Base-by-base conservation (phyloP, 1,284 basidiomycete genomes). In the Ganoderma leucocontextum region DNA sequence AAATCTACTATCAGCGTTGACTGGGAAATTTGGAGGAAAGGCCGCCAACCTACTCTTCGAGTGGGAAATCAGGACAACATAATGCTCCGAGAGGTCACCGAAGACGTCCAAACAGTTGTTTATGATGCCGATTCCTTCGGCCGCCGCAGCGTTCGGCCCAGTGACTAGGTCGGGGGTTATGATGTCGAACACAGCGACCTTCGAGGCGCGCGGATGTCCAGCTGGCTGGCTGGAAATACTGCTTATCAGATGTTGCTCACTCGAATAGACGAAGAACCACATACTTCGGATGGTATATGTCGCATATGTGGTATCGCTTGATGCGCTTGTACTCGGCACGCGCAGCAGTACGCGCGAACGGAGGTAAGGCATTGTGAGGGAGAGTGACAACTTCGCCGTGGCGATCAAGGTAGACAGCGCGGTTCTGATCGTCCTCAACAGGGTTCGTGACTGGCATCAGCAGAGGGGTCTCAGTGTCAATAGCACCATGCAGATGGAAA, bases 401-500 rank as follows among this genome's bases (percentile, higher is more conserved):
- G 65, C 89, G 83, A 80, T 96, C 94, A n/a, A 96, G 85, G 74
- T 96, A 91, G 2, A 89, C 82, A 0, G 92, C 92, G 35, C 90
- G 87, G 6, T 85, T 87, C 68, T 82, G 82, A 65, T 90, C 87
- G 9, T 93, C 89, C 41, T 90, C 70, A 87, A 68, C 67, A 0
- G 83, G 79, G 55, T 87, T 85, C 42, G 86, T 83, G 2, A 91
- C 82, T 0, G 96, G 97, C 74, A 96, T 88, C 5, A 98, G 82
- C 17, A 97, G 81, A 0, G 95, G 93, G 0, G 95, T 91, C 72
- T 95, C 91, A 78, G 92, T 89, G 73, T 96, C 91, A 2, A 98
- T 89, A 0, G 97, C 96, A 7, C 97, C 97, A 74, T 97, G 96
- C 2, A 97, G 84, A 59, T 91, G 89, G 78, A 98, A 96, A 15